Percentiles rank a stretch among this genome's conserved stretches.
phyloP scores from a whole-genome alignment of 73 alveolate genomes.

The Blepharisma stoltei region DNA sequence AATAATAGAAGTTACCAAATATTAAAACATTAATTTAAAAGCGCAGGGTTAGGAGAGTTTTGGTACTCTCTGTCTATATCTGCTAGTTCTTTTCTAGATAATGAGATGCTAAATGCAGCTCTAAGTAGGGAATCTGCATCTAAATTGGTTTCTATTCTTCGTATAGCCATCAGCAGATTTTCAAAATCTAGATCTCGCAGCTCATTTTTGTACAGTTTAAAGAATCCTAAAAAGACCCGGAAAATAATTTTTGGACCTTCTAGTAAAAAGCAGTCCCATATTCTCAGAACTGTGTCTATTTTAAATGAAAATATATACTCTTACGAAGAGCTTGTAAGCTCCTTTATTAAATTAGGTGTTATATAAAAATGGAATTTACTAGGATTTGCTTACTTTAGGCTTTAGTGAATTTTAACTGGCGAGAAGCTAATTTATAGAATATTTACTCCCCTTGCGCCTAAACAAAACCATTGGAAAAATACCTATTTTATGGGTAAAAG shows the following conservation, averaged over 20 bases:
- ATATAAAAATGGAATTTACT: too few relatives aligned
- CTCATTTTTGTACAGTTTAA: conserved; percentile 51
- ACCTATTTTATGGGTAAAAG: too few relatives aligned
- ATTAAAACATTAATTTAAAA: neutral
- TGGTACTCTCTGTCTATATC: neutral
- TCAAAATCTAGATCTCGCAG: conserved; percentile 2
- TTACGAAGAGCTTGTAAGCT: too few relatives aligned
- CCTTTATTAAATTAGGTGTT: too few relatives aligned
- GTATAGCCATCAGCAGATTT: neutral
- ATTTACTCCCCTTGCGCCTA: too few relatives aligned
- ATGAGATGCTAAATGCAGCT: conserved; percentile 19
- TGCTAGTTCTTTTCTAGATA: neutral
- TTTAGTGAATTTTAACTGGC: too few relatives aligned
- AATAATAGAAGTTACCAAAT: neutral
- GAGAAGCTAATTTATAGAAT: too few relatives aligned
- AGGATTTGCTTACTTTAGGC: too few relatives aligned
- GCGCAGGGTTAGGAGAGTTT: too few relatives aligned
- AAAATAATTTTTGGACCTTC: conserved; percentile 77
- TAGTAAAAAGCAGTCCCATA: conserved; percentile 75
- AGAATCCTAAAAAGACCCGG: conserved; percentile 73
- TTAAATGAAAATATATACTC: conserved; percentile 56
- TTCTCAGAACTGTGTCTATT: conserved; percentile 62
- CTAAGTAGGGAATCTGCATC: neutral
- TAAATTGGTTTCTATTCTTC: neutral
- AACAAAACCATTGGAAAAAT: too few relatives aligned